A percentile compares a stretch with the other conserved stretches of the same genome.
Conservation (phyloP, 1,284 basidiomycete species). For the Fomitopsis schrenkii region DNA sequence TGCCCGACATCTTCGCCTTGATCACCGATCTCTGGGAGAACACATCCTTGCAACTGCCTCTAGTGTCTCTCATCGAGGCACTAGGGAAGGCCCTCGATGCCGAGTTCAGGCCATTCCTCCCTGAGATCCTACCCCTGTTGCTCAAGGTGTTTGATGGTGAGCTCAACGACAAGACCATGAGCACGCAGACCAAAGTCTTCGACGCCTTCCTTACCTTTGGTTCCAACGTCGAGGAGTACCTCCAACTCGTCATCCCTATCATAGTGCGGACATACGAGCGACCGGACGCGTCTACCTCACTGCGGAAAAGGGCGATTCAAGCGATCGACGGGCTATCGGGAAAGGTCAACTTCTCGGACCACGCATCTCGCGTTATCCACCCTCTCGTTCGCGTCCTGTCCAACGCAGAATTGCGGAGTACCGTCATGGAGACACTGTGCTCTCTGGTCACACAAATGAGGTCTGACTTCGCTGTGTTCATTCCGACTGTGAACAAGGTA, state of each 20-base stretch:
- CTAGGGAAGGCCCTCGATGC: conserved; percentile 95
- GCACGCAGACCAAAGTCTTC: conserved; percentile 87
- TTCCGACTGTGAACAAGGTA: conserved; percentile 96
- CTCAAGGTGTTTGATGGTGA: conserved; percentile 91
- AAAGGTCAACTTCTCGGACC: conserved; percentile 98
- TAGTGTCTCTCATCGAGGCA: conserved; percentile 92
- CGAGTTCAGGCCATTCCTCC: conserved; percentile 98
- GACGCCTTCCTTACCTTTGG: conserved; percentile 96
- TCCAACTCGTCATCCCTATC: conserved; percentile 95
- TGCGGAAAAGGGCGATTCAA: conserved; percentile 88
- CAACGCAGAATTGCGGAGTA: conserved; percentile 80
- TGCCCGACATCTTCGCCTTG: conserved; percentile 78
- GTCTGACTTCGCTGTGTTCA: conserved; percentile 95
- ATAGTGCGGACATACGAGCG: conserved; percentile 93
- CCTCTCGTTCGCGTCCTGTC: conserved; percentile 87
- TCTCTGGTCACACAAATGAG: conserved; percentile 92
- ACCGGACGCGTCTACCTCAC: conserved; percentile 65
- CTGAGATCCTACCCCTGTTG: conserved; percentile 86
- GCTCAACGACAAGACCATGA: conserved; percentile 71
- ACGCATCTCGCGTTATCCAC: conserved; percentile 96
- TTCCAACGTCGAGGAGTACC: conserved; percentile 95
- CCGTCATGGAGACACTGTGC: conserved; percentile 93
- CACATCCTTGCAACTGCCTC: conserved; percentile 82
- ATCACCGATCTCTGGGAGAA: conserved; percentile 92
- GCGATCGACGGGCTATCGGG: conserved; percentile 90